These are phyloP conservation scores for Aspergillus latus DNA, from an alignment of 2,329 filamentous ascomycete species.

Conservation along the genomic window DNA sequence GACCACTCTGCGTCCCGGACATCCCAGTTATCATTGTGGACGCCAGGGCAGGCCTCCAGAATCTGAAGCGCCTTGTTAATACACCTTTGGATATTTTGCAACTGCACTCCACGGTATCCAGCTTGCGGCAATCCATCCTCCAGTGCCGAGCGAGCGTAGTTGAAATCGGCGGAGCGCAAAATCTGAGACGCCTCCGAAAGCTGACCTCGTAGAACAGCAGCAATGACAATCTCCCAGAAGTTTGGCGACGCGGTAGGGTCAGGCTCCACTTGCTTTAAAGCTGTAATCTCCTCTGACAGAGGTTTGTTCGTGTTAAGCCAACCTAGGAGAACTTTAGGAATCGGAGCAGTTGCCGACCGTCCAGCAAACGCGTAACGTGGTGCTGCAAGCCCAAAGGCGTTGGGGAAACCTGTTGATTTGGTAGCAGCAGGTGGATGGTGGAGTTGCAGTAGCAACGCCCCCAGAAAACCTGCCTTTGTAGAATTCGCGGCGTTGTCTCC, in stretches of 20 bases:
- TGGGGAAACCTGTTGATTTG: constrained; percentile 23
- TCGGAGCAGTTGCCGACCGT: constrained; percentile 41
- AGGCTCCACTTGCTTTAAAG: constrained; percentile 64
- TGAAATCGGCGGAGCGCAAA: constrained; percentile 75
- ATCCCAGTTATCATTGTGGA: constrained; percentile 70
- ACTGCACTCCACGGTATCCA: constrained; percentile 71
- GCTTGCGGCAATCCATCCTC: constrained; percentile 63
- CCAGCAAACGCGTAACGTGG: constrained; percentile 33
- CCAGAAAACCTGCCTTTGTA: constrained; percentile 76
- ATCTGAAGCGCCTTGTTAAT: constrained; percentile 67
- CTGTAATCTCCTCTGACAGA: constrained; percentile 65
- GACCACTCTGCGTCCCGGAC: constrained; percentile 79
- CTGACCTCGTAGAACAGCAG: constrained; percentile 71
- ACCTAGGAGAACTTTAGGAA: constrained; percentile 76
- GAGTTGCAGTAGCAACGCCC: constrained; percentile 72
- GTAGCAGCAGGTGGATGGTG: constrained; percentile 62
- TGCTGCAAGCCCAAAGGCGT: constrained; percentile 26
- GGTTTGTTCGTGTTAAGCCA: constrained; percentile 79
- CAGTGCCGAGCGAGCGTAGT: constrained; percentile 64
- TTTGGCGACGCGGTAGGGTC: constrained; percentile 73
- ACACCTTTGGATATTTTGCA: constrained; percentile 75
- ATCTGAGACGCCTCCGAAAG: constrained; percentile 66
- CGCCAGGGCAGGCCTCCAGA: constrained; percentile 70
- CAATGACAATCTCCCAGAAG: constrained; percentile 85
- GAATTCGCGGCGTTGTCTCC: constrained; percentile 62